Evolutionary conservation across 331 rosid species (phyloP).

Genomic region (Spiraea crenata): DNA sequence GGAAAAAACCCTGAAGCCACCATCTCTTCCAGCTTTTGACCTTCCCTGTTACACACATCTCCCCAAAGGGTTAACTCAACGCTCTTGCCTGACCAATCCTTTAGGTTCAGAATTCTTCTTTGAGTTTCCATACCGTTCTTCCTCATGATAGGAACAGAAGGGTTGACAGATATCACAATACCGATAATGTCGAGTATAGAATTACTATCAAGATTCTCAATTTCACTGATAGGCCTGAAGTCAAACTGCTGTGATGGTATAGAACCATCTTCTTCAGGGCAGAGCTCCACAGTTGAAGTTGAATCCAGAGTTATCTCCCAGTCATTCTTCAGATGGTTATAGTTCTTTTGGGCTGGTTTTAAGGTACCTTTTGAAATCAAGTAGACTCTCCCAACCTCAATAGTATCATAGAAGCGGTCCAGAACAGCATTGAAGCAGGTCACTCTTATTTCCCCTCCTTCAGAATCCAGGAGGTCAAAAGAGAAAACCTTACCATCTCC

Average conservation of each 20-base stretch:
- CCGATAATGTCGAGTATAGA: constrained; percentile 83
- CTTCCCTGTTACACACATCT: constrained; percentile 94
- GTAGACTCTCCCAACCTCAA: constrained; percentile 92
- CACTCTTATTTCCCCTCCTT: constrained; percentile 93
- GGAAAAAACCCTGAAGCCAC: constrained; percentile 59
- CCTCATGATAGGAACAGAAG: constrained; percentile 88
- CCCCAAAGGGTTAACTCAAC: constrained; percentile 97
- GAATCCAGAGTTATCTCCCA: constrained; percentile 89
- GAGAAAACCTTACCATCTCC: constrained; percentile 99
- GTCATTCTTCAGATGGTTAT: constrained; percentile 92
- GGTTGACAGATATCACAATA: constrained; percentile 72
- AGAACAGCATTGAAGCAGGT: constrained; percentile 97
- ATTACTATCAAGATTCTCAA: constrained; percentile 73
- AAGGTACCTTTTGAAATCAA: constrained; percentile 89
- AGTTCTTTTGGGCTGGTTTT: constrained; percentile 92
- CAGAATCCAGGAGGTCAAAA: constrained; percentile 94
- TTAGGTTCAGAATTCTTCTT: constrained; percentile 74
- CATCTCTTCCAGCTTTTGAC: constrained; percentile 80
- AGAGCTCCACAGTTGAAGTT: constrained; percentile 74
- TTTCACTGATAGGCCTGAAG: constrained; percentile 77
- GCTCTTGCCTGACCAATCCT: constrained; percentile 76
- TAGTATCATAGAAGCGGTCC: constrained; percentile 72
- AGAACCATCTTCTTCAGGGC: constrained; percentile 88
- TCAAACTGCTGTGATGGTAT: constrained; percentile 86
- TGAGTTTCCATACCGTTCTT: constrained; percentile 99